phyloP scores from a whole-genome alignment of 441 rosid species.

The Populus hybrid region DNA sequence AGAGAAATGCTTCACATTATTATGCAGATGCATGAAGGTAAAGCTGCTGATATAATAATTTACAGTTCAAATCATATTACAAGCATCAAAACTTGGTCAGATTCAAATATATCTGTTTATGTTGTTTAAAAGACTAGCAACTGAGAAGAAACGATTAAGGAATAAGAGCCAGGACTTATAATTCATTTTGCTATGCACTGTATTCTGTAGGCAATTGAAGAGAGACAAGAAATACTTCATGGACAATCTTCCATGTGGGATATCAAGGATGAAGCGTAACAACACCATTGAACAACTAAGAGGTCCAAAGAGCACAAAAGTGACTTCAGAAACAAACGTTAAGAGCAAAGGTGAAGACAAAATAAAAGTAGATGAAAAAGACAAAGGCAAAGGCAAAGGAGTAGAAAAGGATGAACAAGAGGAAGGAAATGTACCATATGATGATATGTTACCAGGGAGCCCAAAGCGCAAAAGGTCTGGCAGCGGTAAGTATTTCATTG shows the following conservation, averaged over 20 bases:
- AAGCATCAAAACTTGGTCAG: background rate
- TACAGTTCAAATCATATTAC: background rate
- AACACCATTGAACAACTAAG: constrained; percentile 36
- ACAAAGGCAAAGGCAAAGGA: background rate
- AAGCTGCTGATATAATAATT: background rate
- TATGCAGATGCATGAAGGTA: background rate
- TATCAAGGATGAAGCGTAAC: constrained; percentile 45
- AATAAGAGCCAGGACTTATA: background rate
- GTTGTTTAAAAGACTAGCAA: background rate
- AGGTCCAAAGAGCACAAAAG: constrained; percentile 23
- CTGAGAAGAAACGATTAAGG: background rate
- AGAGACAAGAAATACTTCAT: constrained; percentile 42
- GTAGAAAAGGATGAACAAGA: background rate
- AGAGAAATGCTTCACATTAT: background rate
- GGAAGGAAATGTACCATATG: constrained; percentile 25
- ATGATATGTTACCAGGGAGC: constrained; percentile 50
- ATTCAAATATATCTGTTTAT: background rate
- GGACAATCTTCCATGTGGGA: constrained; percentile 47
- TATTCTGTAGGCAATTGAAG: constrained; percentile 50
- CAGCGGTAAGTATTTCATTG: constrained; percentile 24
- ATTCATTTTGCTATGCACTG: background rate
- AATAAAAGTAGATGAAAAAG: too few relatives aligned
- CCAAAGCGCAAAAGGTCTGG: constrained; percentile 9
- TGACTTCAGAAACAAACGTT: background rate
- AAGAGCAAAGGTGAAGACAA: background rate